Percentiles rank a stretch among this genome's conserved stretches.
These are phyloP conservation scores for Bruguiera hainesii DNA, from an alignment of 441 rosid species.

Conservation along the genomic window DNA sequence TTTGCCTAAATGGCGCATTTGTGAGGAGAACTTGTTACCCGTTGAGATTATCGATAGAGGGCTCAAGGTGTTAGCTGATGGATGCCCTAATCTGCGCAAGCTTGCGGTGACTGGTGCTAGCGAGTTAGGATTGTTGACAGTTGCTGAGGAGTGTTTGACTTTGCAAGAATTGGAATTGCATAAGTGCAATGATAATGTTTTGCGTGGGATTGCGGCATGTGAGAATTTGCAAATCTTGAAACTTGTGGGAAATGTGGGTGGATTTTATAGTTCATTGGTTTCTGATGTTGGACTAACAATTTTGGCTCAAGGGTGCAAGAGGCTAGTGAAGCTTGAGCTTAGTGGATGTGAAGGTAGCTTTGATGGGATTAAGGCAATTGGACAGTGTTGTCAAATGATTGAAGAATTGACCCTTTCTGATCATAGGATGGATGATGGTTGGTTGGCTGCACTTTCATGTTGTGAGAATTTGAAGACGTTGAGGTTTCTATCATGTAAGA, in stretches of 20 bases:
- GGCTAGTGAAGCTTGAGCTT: slow-evolving; percentile 76
- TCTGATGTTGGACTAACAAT: slow-evolving; percentile 80
- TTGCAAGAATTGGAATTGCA: slow-evolving; percentile 77
- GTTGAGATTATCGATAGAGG: slow-evolving; percentile 44
- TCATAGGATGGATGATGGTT: slow-evolving; percentile 83
- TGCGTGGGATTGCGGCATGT: slow-evolving; percentile 57
- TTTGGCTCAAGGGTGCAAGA: slow-evolving; percentile 75
- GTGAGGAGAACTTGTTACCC: slow-evolving; percentile 30
- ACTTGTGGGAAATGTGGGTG: slow-evolving; percentile 52
- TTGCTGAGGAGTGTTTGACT: slow-evolving; percentile 55
- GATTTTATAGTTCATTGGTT: slow-evolving; percentile 47
- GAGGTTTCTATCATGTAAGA: slow-evolving; percentile 57
- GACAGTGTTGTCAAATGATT: slow-evolving; percentile 89
- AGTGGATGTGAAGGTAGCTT: slow-evolving; percentile 85
- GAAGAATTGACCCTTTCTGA: slow-evolving; percentile 70
- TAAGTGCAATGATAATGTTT: slow-evolving; percentile 46
- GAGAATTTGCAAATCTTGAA: slow-evolving; percentile 68
- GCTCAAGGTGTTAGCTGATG: slow-evolving; percentile 42
- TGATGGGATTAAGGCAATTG: slow-evolving; percentile 83
- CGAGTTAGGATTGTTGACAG: slow-evolving; percentile 47
- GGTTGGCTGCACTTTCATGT: slow-evolving; percentile 69
- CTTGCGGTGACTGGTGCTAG: slow-evolving; percentile 53
- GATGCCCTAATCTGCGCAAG: slow-evolving; percentile 63
- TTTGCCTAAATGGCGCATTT: slow-evolving; percentile 34
- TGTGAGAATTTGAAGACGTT: slow-evolving; percentile 75